Base-by-base conservation (phyloP, 176 grass and related monocot genomes). In the Pharus latifolius region DNA sequence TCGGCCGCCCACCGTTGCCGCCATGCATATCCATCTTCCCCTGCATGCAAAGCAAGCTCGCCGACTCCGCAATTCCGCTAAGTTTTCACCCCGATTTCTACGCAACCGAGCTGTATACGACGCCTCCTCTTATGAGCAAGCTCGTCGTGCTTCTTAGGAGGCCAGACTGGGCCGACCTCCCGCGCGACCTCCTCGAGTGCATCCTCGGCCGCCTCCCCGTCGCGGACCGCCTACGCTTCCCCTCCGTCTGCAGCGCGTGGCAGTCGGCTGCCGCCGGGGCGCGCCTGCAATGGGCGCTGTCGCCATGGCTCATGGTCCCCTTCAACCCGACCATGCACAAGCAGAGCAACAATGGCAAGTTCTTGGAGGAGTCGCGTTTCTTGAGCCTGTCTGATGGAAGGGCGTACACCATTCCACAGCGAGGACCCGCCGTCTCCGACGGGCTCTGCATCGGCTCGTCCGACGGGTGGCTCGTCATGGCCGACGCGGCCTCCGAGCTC, bases 301-400 rank as follows among this genome's bases (percentile, higher is more conserved):
- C 75, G 20, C 83, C 83, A 9, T 91, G 88, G 83, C 80, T 91
- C 25, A 91, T 91, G 83, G 61, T 91, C 20, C 80, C 80, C 0
- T 77, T 40, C 49, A 77, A 80, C 20, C 72, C 54, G 6, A 63
- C 58, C 17, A 6, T 10, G 49, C 24, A 22, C 22, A 1, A 31
- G 5, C 60, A 13, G 70, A 0, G 33, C 10, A 16, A 0, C 4
- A 3, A 2, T 0, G 55, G 3, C 2, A 81, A 1, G 19, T 27
- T 11, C 10, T 17, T 6, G 47, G 57, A 46, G 56, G 73, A n/a
- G n/a, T n/a, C 68, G 40, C 52, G 60, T 46, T 91, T 91, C 61
- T 25, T 83, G 60, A 78, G 49, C 83, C 49, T 91, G 19, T 29
- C 80, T 31, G 80, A 87, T 8, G 35, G 75, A 17, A 73, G 54